Evolutionary conservation across 2,329 filamentous ascomycete genomes (phyloP), one percentile per base, ranked within the genome.

Genomic region (Fusarium tanahbumbuense): DNA sequence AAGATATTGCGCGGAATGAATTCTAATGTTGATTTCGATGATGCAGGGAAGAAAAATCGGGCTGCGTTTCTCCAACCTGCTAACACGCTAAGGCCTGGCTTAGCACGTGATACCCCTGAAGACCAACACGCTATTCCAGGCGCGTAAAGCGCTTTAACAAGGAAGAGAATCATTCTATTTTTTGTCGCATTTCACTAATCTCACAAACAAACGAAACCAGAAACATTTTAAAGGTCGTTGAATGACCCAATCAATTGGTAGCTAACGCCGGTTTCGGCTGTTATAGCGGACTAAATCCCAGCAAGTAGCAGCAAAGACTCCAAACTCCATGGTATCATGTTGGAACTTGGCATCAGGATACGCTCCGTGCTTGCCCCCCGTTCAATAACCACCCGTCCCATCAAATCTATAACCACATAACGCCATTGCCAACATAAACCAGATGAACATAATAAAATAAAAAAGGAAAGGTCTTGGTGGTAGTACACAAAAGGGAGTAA

Each of bases 241-340:
- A 16, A 30, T 49, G 37, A 41, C 41, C 20, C 22, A 16, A 32
- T 45, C 23, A 16, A 13, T 56, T 67, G 50, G 28, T 49, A 68
- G 56, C 22, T 50, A 61, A 30, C 42, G 42, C 68, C 56, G 41
- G 48, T 47, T 62, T 59, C 57, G 61, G 62, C 53, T 55, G 55
- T 71, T 42, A 47, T 52, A 49, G 52, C 66, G 57, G 57, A 73
- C 59, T 45, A 72, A 67, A 55, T 50, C 63, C 41, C 49, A 64
- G 54, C 53, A 57, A 56, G 48, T 49, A 71, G 28, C 53, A 57
- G 50, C 46, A 64, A 55, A 55, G 68, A 64, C 68, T 75, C 78
- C 78, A 72, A 54, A 66, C 69, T 53, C 76, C 75, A 73, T 80
- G 78, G 78, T 80, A 80, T 80, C 78, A 80, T 79, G 28, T 70